These are phyloP conservation scores for Beta lomatogona DNA, from an alignment of 179 eudicot species.

Conservation along the genomic window DNA sequence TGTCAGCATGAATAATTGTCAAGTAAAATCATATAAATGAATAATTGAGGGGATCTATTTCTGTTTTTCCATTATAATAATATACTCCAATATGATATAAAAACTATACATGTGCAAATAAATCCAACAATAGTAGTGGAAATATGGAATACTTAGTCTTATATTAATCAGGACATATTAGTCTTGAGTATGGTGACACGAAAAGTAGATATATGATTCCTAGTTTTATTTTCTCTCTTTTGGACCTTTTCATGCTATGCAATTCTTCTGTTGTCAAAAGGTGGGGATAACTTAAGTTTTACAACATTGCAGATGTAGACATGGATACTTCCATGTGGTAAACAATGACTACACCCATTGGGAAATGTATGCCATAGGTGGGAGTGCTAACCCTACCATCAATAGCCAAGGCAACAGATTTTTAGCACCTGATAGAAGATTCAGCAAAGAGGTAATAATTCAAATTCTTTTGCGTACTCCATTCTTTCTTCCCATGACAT, in stretches of 20 bases:
- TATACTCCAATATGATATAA: too few relatives aligned
- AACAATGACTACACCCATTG: constrained; percentile 88
- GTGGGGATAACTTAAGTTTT: constrained; percentile 15
- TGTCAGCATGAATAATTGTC: too few relatives aligned
- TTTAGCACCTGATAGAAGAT: constrained; percentile 58
- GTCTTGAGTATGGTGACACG: background rate
- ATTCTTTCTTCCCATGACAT: background rate
- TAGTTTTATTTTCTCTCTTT: background rate
- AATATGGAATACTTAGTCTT: too few relatives aligned
- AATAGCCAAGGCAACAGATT: constrained; percentile 78
- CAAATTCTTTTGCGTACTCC: background rate
- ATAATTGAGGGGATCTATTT: too few relatives aligned
- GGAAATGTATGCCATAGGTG: constrained; percentile 88
- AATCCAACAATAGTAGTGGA: background rate
- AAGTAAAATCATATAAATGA: too few relatives aligned
- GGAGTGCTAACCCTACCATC: constrained; percentile 80
- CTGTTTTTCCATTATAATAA: too few relatives aligned
- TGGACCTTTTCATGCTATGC: background rate
- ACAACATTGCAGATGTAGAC: constrained; percentile 63
- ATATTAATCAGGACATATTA: background rate
- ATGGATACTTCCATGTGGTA: constrained; percentile 83
- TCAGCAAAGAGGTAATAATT: constrained; percentile 59
- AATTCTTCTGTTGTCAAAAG: constrained; percentile 4
- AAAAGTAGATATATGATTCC: background rate
- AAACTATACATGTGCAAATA: too few relatives aligned